phyloP scores from a whole-genome alignment of 305 asterid genomes.

The Fraxinus angustifolia region DNA sequence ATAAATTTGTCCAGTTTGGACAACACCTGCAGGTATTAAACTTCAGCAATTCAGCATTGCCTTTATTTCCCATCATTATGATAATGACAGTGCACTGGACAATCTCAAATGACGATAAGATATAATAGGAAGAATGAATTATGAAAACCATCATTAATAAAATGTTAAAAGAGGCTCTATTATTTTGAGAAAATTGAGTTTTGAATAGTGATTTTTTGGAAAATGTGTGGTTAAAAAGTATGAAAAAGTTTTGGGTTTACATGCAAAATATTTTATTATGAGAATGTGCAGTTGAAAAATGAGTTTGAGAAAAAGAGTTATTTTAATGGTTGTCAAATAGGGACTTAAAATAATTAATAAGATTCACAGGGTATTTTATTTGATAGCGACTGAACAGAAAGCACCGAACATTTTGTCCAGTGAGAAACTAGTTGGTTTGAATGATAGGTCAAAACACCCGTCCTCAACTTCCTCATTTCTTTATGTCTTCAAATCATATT shows the following conservation, averaged over 20 bases:
- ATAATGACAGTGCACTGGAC: background rate
- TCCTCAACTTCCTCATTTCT: conserved; percentile 3
- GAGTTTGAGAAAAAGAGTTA: background rate
- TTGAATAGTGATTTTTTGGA: background rate
- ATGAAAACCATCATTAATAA: background rate
- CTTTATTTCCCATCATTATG: background rate
- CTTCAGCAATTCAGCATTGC: background rate
- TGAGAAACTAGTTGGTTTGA: background rate
- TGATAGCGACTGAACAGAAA: background rate
- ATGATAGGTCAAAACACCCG: conserved; percentile 8
- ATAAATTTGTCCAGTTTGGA: background rate
- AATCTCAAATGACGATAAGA: background rate
- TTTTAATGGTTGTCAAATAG: background rate
- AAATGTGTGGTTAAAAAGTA: background rate
- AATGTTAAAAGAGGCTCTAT: background rate
- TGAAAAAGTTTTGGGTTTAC: background rate
- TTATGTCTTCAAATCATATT: background rate
- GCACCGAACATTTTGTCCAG: background rate
- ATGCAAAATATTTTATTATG: background rate
- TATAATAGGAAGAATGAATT: background rate
- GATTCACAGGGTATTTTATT: background rate
- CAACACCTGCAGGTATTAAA: background rate
- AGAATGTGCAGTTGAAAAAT: background rate
- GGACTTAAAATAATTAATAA: background rate
- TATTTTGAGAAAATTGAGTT: no score